These are phyloP conservation scores for Aspergillus flavus DNA, from an alignment of 2,329 filamentous ascomycete species.

Conservation along the genomic window DNA sequence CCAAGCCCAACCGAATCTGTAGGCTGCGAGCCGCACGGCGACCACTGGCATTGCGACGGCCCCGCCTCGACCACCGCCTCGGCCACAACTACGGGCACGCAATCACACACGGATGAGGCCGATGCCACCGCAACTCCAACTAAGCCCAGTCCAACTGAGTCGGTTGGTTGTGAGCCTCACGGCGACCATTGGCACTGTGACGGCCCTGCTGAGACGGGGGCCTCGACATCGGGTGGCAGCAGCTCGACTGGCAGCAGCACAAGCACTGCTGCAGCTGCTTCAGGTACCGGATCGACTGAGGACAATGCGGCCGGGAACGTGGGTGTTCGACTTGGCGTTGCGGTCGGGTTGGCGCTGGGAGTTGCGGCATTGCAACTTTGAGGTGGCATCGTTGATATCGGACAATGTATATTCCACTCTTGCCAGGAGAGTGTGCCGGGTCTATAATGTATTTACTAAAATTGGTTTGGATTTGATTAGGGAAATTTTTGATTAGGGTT, in stretches of 20 bases:
- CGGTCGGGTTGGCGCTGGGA: conserved; percentile 17
- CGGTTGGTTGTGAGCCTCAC: conserved; percentile 18
- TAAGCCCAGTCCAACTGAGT: conserved; percentile 13
- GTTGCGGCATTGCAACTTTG: conserved; percentile 14
- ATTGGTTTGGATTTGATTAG: neutral
- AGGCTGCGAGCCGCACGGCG: conserved; percentile 25
- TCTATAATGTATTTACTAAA: conserved; percentile 1
- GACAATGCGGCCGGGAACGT: conserved; percentile 14
- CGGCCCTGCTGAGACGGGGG: conserved; percentile 17
- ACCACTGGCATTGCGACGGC: conserved; percentile 28
- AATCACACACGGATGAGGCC: conserved; percentile 8
- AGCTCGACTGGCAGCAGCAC: conserved; percentile 4
- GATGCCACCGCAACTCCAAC: conserved; percentile 13
- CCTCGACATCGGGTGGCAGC: neutral
- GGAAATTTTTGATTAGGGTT: conserved; percentile 5
- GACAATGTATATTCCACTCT: neutral
- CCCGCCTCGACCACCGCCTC: conserved; percentile 10
- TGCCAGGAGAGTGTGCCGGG: neutral
- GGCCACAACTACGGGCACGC: conserved; percentile 1
- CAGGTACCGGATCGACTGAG: conserved; percentile 9
- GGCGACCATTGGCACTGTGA: conserved; percentile 26
- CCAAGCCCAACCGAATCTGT: conserved; percentile 28
- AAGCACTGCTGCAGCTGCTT: conserved; percentile 11
- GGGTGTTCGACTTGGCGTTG: conserved; percentile 8
- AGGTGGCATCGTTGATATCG: neutral